phyloP scores from a whole-genome alignment of 306 rosid genomes.

The Pueraria montana region DNA sequence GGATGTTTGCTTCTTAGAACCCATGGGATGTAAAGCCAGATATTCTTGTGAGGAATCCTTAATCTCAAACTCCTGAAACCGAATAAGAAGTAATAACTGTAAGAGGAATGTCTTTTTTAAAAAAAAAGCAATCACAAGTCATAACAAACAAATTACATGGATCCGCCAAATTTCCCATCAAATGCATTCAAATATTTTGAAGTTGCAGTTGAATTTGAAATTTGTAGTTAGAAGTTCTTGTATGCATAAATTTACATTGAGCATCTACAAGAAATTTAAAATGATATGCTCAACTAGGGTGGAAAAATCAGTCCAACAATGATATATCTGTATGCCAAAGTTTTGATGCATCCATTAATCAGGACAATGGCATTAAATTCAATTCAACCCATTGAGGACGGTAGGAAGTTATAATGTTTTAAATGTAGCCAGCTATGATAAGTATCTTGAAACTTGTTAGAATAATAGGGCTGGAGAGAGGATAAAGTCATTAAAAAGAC shows the following conservation, averaged over 20 bases:
- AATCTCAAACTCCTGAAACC: conserved; percentile 76
- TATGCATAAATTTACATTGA: conserved; percentile 16
- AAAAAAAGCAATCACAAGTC: conserved; percentile 7
- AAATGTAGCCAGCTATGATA: neutral
- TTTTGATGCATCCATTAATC: conserved; percentile 6
- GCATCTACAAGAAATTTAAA: conserved; percentile 13
- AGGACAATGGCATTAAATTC: neutral
- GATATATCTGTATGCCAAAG: neutral
- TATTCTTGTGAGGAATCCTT: conserved; percentile 77
- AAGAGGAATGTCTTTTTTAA: conserved; percentile 6
- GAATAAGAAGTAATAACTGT: conserved; percentile 26
- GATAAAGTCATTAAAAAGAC: conserved; percentile 16
- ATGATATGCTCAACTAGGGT: neutral
- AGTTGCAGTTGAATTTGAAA: conserved; percentile 30
- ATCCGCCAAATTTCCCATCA: conserved; percentile 20
- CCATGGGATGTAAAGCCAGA: conserved; percentile 83
- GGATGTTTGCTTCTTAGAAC: conserved; percentile 82
- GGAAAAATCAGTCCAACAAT: neutral
- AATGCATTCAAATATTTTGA: conserved; percentile 6
- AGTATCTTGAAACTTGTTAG: conserved; percentile 6
- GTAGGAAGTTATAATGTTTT: neutral
- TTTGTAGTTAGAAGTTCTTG: conserved; percentile 14
- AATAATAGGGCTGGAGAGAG: conserved; percentile 3
- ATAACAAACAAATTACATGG: neutral
- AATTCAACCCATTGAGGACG: conserved; percentile 4